Conservation (phyloP, 1,284 basidiomycete species). For the Rhodotorula sp. region DNA sequence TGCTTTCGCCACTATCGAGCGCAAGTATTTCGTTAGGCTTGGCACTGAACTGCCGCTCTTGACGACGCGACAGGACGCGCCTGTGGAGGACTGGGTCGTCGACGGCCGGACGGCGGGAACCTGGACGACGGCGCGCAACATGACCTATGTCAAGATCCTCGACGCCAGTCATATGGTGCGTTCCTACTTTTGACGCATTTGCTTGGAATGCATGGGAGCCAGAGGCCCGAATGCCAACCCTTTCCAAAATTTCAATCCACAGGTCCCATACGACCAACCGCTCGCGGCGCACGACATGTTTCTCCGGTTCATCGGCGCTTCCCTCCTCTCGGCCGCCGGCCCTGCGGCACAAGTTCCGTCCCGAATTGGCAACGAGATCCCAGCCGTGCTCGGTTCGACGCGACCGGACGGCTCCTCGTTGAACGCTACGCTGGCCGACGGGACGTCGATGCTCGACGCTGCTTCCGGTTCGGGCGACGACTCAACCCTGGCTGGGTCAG, state of each 20-base stretch:
- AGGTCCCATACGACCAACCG: constrained; percentile 83
- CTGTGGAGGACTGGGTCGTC: constrained; percentile 74
- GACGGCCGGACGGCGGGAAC: constrained; percentile 75
- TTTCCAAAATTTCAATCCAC: constrained; percentile 16
- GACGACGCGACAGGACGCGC: constrained; percentile 59
- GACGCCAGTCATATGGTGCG: constrained; percentile 83
- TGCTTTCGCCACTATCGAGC: not conserved
- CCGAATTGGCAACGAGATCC: constrained; percentile 63
- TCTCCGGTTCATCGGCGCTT: constrained; percentile 83
- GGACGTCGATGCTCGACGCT: not conserved
- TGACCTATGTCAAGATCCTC: constrained; percentile 83
- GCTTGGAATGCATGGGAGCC: no score
- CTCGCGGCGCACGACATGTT: constrained; percentile 95
- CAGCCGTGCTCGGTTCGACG: constrained; percentile 57
- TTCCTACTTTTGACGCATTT: not conserved
- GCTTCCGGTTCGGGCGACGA: constrained; percentile 40
- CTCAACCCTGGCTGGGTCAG: constrained; percentile 48
- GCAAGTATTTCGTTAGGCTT: not conserved
- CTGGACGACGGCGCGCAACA: constrained; percentile 82
- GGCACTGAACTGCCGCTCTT: no score
- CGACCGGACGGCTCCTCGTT: constrained; percentile 46
- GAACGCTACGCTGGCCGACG: constrained; percentile 41
- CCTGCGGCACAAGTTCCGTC: constrained; percentile 71
- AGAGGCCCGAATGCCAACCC: no score
- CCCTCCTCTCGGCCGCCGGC: constrained; percentile 69